Percentiles rank a stretch among this genome's conserved stretches.
Conservation (phyloP, 805 yeast species). For the Kazachstania martiniae region DNA sequence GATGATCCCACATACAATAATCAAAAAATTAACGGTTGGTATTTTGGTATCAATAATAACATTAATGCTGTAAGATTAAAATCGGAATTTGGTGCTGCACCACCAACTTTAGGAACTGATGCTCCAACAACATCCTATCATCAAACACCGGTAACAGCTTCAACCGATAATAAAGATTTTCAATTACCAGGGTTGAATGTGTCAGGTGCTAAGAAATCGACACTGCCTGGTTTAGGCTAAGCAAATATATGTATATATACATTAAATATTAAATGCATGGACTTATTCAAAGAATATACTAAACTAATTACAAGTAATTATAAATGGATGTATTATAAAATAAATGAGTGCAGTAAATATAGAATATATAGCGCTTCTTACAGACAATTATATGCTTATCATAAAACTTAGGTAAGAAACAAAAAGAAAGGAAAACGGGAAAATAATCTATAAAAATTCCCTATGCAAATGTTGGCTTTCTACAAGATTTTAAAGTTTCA, state of each 20-base stretch:
- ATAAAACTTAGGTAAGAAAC: too few relatives aligned
- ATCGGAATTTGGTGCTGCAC: slow-evolving; percentile 27
- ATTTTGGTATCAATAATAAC: slow-evolving; percentile 32
- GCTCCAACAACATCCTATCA: not conserved
- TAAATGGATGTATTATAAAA: too few relatives aligned
- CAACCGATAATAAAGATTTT: not conserved
- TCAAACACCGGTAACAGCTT: not conserved
- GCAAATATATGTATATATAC: not conserved
- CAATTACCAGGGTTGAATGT: slow-evolving; percentile 8
- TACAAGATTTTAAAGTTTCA: slow-evolving; percentile 1
- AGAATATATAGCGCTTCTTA: too few relatives aligned
- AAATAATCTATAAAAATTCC: too few relatives aligned
- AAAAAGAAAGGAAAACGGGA: too few relatives aligned
- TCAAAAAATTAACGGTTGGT: slow-evolving; percentile 50
- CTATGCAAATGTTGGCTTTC: too few relatives aligned
- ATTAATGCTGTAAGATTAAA: slow-evolving; percentile 28
- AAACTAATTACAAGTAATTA: too few relatives aligned
- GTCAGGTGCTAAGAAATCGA: not conserved
- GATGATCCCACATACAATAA: slow-evolving; percentile 72
- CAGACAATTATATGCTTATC: too few relatives aligned
- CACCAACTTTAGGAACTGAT: slow-evolving; percentile 10
- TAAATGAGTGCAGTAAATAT: too few relatives aligned
- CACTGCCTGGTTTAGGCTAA: slow-evolving; percentile 5
- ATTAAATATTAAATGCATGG: too few relatives aligned
- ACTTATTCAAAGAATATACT: too few relatives aligned